Percentiles rank a stretch among this genome's conserved stretches.
Evolutionary conservation across 2,329 filamentous ascomycete species (phyloP).

Genomic region (Gnomoniopsis sp.): DNA sequence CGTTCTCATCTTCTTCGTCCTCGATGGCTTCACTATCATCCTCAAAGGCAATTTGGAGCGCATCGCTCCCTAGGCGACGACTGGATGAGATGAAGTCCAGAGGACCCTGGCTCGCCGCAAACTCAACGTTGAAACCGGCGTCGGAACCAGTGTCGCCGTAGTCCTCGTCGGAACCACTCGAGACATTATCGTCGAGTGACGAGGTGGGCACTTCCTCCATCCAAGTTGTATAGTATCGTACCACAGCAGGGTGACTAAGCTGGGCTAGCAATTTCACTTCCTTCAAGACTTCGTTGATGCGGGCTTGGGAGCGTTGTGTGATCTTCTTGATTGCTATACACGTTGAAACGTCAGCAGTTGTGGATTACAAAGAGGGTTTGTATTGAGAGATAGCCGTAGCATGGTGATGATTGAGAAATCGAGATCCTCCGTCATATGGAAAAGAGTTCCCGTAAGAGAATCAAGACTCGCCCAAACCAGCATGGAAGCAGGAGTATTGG

Average conservation of each 20-base stretch:
- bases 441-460: too few species aligned
- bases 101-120: slow-evolving; percentile 71
- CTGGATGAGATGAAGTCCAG: slow-evolving; percentile 92
- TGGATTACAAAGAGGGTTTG: background rate
- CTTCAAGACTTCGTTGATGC: slow-evolving; percentile 77
- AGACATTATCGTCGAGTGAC: slow-evolving; percentile 54
- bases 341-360: background rate
- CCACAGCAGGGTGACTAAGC: slow-evolving; percentile 80
- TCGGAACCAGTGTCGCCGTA: slow-evolving; percentile 29
- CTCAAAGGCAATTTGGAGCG: slow-evolving; percentile 68
- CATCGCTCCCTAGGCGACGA: slow-evolving; percentile 61
- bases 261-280: slow-evolving; percentile 88
- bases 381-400: background rate
- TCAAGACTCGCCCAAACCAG: background rate
- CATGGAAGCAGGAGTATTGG: background rate
- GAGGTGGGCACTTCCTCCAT: slow-evolving; percentile 66
- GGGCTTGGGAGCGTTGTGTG: slow-evolving; percentile 72
- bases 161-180: slow-evolving; percentile 39
- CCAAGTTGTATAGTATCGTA: slow-evolving; percentile 96
- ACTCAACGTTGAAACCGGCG: slow-evolving; percentile 45
- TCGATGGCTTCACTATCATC: slow-evolving; percentile 36
- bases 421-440: too few species aligned
- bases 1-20: slow-evolving; percentile 43
- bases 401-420: too few species aligned
- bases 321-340: slow-evolving; percentile 80